A percentile compares a stretch with the other conserved stretches of the same genome.
Conservation (phyloP, 495 filamentous ascomycete species). For the Aspergillus saccharolyticus region DNA sequence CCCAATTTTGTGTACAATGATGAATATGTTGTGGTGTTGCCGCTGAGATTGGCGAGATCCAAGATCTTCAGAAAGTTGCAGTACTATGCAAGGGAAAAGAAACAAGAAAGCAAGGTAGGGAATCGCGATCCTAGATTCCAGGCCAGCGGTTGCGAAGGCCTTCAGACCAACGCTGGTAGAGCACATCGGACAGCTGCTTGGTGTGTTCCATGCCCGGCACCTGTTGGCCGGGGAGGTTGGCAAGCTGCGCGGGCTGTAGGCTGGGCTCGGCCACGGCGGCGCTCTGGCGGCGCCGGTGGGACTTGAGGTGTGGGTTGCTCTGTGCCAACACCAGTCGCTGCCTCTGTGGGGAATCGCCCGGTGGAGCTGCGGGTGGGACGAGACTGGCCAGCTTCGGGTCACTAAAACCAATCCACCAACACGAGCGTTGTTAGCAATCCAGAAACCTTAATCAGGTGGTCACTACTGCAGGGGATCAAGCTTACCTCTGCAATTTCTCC, state of each 20-base stretch:
- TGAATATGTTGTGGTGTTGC: slow-evolving; percentile 7
- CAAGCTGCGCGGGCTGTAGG: slow-evolving; percentile 30
- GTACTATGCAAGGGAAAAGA: not conserved
- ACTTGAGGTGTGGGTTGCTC: slow-evolving; percentile 80
- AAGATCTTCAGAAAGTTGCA: not conserved
- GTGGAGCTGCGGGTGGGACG: slow-evolving; percentile 36
- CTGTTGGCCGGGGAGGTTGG: slow-evolving; percentile 43
- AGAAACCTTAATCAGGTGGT: not conserved
- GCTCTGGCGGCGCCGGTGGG: slow-evolving; percentile 65
- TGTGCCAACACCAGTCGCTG: slow-evolving; percentile 71
- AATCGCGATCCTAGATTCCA: slow-evolving; percentile 39
- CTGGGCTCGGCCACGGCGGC: slow-evolving; percentile 36
- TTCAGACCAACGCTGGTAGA: slow-evolving; percentile 86
- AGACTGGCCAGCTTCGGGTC: slow-evolving; percentile 50
- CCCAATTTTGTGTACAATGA: slow-evolving; percentile 13
- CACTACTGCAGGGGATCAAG: not conserved
- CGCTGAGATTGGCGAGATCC: not conserved
- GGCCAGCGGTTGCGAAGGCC: slow-evolving; percentile 79
- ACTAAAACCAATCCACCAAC: slow-evolving; percentile 21
- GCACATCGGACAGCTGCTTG: slow-evolving; percentile 79
- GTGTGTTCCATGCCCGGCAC: slow-evolving; percentile 84
- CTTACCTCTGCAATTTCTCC: slow-evolving; percentile 50
- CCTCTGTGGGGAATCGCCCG: slow-evolving; percentile 41
- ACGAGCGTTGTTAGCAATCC: slow-evolving; percentile 13
- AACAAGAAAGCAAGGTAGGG: too few relatives aligned